phyloP scores from a whole-genome alignment of 345 rosid genomes.

The Aquilaria sinensis region DNA sequence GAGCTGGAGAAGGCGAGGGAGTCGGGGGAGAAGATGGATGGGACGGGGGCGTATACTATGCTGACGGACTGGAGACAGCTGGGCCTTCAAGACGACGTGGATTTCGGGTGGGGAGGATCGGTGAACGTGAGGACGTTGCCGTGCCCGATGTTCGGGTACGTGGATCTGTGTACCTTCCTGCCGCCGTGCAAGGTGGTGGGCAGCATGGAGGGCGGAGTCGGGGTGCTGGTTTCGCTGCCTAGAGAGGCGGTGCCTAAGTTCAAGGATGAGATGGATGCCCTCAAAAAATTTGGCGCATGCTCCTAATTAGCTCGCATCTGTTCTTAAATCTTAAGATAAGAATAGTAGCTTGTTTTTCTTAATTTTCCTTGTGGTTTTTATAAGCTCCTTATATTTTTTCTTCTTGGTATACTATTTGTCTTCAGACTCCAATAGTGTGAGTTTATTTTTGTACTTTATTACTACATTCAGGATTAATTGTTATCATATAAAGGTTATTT shows the following conservation, averaged over 20 bases:
- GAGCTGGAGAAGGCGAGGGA: constrained; percentile 23
- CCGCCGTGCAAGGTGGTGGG: constrained; percentile 25
- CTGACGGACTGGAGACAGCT: constrained; percentile 56
- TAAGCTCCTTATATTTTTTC: no score
- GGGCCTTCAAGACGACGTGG: constrained; percentile 35
- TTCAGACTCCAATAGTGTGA: no score
- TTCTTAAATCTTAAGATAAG: no score
- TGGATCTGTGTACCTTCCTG: constrained; percentile 40
- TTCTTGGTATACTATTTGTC: no score
- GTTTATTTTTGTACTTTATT: no score
- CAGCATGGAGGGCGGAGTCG: constrained; percentile 45
- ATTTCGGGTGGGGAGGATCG: constrained; percentile 45
- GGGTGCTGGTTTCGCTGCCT: constrained; percentile 44
- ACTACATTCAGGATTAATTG: no score
- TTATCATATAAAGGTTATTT: no score
- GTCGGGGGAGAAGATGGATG: constrained; percentile 20
- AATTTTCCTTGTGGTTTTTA: no score
- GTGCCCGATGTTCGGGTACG: constrained; percentile 28
- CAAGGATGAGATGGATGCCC: constrained; percentile 35
- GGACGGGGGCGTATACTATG: constrained; percentile 31
- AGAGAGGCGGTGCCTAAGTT: constrained; percentile 37
- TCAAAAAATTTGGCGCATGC: constrained; percentile 3
- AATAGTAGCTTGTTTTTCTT: no score
- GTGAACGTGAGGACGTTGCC: constrained; percentile 47
- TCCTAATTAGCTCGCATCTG: no score